Evolutionary conservation across 345 rosid genomes (phyloP), one percentile per base, ranked within the genome.

Genomic region (Eucalyptus cladocalyx): DNA sequence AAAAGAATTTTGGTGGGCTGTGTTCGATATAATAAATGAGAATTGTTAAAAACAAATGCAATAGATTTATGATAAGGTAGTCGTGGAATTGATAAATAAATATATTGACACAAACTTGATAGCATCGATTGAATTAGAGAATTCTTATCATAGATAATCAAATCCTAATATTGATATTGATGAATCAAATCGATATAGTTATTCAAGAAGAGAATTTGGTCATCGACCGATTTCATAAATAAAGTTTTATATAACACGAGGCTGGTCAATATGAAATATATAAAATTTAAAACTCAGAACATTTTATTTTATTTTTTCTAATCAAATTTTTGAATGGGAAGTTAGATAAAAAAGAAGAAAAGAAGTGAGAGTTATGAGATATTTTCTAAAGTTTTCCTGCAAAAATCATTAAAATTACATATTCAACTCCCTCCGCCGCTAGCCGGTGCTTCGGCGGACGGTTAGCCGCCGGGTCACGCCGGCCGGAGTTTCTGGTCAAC

Each of bases 41-140:
- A 34, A 17, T 5, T 69, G 37, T 69, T 17, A 3, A 15, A 34
- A 65, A 4, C 0, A n/a, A 8, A n/a, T 65, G 40, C 4, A 37
- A 32, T 32, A 9, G 3, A 34, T 34, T 34, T 69, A 34, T 69
- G 24, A 34, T 37, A 9, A 1, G 4, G 1, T 10, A 37, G 2
- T 0, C 1, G 2, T 37, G 26, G 21, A 72, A 21, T 17, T 76
- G 13, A 37, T 5, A 6, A 37, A 8, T 23, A 11, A 11, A 11
- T 23, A 10, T 76, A 11, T 37, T 1, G 2, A 11, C 2, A 2
- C 1, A 0, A 21, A 11, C 2, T 7, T 2, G 7, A 1, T 21
- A 40, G 30, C 16, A 40, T 4, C 2, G 9, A 21, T 37, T 21
- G 83, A 72, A 72, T 6, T 11, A 19, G 3, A 19, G 14, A 19